phyloP scores from a whole-genome alignment of 2,329 filamentous ascomycete species.

The Thyridium curvatum region DNA sequence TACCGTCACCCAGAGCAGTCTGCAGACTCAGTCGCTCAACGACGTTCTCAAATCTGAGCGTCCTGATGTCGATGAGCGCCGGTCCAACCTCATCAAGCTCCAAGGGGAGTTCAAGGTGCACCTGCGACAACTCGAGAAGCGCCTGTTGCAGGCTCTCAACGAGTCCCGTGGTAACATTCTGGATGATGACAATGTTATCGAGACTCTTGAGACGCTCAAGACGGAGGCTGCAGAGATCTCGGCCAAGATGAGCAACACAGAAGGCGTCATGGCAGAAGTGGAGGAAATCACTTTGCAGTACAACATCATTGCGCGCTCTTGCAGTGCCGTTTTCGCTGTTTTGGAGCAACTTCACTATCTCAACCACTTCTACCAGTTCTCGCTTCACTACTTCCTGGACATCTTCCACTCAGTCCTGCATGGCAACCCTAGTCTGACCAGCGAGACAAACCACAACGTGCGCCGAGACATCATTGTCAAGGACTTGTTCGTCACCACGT shows the following conservation, averaged over 20 bases:
- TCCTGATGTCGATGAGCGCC: constrained; percentile 91
- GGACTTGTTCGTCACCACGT: constrained; percentile 85
- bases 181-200: constrained; percentile 96
- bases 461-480: constrained; percentile 87
- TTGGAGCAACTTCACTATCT: constrained; percentile 96
- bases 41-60: constrained; percentile 96
- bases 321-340: constrained; percentile 95
- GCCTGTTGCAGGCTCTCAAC: constrained; percentile 88
- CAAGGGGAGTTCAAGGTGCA: constrained; percentile 99
- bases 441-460: constrained; percentile 66
- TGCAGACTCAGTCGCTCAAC: constrained; percentile 96
- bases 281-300: constrained; percentile 95
- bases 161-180: constrained; percentile 97
- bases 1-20: constrained; percentile 95
- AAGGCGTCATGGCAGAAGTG: constrained; percentile 97
- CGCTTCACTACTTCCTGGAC: constrained; percentile 93
- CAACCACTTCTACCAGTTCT: constrained; percentile 99
- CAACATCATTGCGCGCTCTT: constrained; percentile 85
- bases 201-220: constrained; percentile 95
- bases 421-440: constrained; percentile 66
- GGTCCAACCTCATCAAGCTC: constrained; percentile 95
- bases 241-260: constrained; percentile 90
- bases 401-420: constrained; percentile 93
- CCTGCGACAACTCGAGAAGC: constrained; percentile 89
- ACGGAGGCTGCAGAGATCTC: constrained; percentile 96